Evolutionary conservation across 805 yeast species (phyloP), one percentile per base, ranked within the genome.

Genomic region (Saccharomycopsis capsularis): DNA sequence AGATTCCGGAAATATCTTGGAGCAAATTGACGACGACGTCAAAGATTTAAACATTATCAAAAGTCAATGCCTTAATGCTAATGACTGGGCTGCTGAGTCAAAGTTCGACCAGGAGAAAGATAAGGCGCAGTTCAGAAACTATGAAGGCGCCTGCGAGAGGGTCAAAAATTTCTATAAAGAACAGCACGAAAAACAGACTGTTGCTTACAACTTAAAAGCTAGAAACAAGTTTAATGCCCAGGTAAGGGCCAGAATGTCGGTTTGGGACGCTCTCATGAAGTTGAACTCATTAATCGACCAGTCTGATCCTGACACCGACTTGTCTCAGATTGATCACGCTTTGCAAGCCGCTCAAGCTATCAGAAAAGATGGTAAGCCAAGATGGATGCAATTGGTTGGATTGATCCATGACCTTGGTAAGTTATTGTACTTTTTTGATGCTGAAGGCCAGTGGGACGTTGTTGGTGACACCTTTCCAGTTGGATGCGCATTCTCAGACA

Each of bases 371-470:
- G 75, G 76, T 2, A 78, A 79, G 59, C 87, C 88, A 1, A 64
- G 86, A 36, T 82, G 88, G 88, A 81, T 82, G 68, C 87, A 82
- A 60, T 63, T 81, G 22, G 86, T 82, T 5, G 88, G 88, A 1
- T 63, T 82, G 35, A 78, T 82, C 36, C 88, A 82, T 58, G 88
- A 82, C 59, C 63, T 82, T 50, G 88, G 88, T 1, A 82, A 82
- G 57, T 68, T 82, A 18, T 66, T 82, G n/a, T 82, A 82, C 60
- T 82, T 81, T 54, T 82, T 74, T 58, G 86, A 80, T 56, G 81
- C 85, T n/a, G 73, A 77, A 56, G 87, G 87, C 4, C 87, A 82
- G 60, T 82, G 87, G 87, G 87, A 81, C 59, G 88, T 82, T 32
- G 88, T 82, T 23, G 88, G 88, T 7, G 88, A 82, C 59, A 82